Percentiles rank a stretch among this genome's conserved stretches.
phyloP scores from a whole-genome alignment of 805 yeast species.

The Myxozyma vanderwaltii region DNA sequence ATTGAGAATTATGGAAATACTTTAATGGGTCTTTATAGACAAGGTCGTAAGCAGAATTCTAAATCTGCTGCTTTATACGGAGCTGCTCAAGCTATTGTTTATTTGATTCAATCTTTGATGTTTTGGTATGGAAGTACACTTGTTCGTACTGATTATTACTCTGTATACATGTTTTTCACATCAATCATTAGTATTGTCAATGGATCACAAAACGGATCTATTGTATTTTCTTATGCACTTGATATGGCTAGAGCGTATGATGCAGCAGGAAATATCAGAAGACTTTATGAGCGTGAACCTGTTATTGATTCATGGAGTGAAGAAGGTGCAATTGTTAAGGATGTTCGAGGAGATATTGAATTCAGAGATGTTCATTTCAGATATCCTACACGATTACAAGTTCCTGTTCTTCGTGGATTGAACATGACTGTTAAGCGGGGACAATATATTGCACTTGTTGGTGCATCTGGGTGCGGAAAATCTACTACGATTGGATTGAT shows the following conservation, averaged over 20 bases:
- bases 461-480: conserved; percentile 68
- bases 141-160: conserved; percentile 41
- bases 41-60: conserved; percentile 20
- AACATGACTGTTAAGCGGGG: conserved; percentile 62
- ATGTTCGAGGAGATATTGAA: conserved; percentile 53
- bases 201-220: conserved; percentile 50
- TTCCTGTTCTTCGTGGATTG: conserved; percentile 38
- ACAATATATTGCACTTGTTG: conserved; percentile 85
- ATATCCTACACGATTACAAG: conserved; percentile 41
- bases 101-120: conserved; percentile 46
- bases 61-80: conserved; percentile 27
- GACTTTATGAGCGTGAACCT: conserved; percentile 43
- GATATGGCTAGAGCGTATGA: conserved; percentile 49
- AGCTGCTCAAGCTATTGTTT: conserved; percentile 31
- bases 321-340: conserved; percentile 40
- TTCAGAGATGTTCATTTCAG: conserved; percentile 47
- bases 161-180: conserved; percentile 44
- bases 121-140: conserved; percentile 51
- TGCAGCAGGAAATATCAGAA: conserved; percentile 43
- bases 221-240: conserved; percentile 48
- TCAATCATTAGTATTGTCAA: conserved; percentile 45
- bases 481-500: conserved; percentile 53
- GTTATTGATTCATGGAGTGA: conserved; percentile 42
- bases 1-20: conserved; percentile 37
- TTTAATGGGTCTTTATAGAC: conserved; percentile 17